Conservation (phyloP, 2,329 filamentous ascomycete genomes). For the Clarireedia homoeocarpa region DNA sequence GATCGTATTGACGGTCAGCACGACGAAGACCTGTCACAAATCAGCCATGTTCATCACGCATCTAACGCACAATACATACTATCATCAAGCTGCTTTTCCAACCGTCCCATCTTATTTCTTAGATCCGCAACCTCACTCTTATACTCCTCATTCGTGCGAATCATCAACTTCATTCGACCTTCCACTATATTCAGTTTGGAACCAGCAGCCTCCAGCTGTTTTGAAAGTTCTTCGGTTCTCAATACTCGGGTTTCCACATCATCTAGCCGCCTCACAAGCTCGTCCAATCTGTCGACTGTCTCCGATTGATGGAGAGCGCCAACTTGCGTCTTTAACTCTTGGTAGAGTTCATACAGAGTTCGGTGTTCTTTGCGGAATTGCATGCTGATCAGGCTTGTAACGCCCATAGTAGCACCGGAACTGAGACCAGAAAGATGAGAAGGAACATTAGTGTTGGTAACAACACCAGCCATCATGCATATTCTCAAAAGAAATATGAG, state of each 20-base stretch:
- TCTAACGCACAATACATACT: neutral
- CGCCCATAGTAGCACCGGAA: neutral
- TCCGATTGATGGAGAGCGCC: neutral
- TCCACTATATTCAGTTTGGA: neutral
- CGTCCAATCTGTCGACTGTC: neutral
- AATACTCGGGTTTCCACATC: neutral
- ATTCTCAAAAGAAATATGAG: neutral
- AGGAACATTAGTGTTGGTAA: neutral
- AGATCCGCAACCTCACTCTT: neutral
- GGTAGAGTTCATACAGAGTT: neutral
- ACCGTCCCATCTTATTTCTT: neutral
- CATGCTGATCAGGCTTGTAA: neutral
- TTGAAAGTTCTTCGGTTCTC: neutral
- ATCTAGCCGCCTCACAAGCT: neutral
- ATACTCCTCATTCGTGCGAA: neutral
- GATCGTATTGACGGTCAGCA: neutral
- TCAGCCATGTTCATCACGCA: neutral
- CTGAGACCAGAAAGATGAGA: neutral
- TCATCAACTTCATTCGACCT: neutral
- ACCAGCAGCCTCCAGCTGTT: neutral
- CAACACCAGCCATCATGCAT: neutral
- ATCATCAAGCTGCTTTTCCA: neutral
- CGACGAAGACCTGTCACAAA: neutral
- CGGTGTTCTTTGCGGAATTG: conserved; percentile 1
- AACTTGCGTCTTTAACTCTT: neutral